These are phyloP conservation scores for Ogataea corticis DNA, from an alignment of 805 yeast species.

Conservation along the genomic window DNA sequence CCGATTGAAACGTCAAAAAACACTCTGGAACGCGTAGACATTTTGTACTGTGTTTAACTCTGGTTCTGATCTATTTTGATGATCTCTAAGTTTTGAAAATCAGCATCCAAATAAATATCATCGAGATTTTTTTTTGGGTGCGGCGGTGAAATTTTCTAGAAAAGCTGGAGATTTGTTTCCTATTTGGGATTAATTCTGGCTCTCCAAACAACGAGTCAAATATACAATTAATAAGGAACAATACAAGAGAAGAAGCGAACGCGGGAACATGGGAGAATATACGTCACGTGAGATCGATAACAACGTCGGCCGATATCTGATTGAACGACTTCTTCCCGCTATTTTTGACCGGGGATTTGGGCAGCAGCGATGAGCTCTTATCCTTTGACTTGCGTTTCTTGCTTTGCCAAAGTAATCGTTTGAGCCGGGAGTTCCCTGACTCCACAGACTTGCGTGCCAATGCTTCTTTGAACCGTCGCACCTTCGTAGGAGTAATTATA, in stretches of 20 bases:
- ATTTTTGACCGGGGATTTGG: neutral
- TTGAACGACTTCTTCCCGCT: too few relatives aligned
- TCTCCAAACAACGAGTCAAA: too few relatives aligned
- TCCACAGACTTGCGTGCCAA: slow-evolving; percentile 16
- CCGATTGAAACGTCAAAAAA: slow-evolving; percentile 81
- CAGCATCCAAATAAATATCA: neutral
- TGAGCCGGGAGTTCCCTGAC: slow-evolving; percentile 18
- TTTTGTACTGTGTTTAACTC: neutral
- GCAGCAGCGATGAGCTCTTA: slow-evolving; percentile 2
- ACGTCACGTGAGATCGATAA: neutral
- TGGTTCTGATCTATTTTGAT: neutral
- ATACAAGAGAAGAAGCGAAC: too few relatives aligned
- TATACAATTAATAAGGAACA: too few relatives aligned
- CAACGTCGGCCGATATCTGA: neutral
- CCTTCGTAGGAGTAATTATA: slow-evolving; percentile 27
- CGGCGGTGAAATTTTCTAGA: slow-evolving; percentile 7
- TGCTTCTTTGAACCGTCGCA: slow-evolving; percentile 28
- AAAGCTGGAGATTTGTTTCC: neutral
- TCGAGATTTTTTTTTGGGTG: neutral
- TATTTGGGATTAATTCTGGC: neutral
- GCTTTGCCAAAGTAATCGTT: slow-evolving; percentile 18
- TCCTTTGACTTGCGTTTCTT: slow-evolving; percentile 9
- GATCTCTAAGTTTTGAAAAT: neutral
- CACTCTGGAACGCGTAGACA: slow-evolving; percentile 48
- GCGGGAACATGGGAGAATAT: too few relatives aligned